Evolutionary conservation across 306 rosid genomes (phyloP).

Genomic region (Vigna nakashimae): DNA sequence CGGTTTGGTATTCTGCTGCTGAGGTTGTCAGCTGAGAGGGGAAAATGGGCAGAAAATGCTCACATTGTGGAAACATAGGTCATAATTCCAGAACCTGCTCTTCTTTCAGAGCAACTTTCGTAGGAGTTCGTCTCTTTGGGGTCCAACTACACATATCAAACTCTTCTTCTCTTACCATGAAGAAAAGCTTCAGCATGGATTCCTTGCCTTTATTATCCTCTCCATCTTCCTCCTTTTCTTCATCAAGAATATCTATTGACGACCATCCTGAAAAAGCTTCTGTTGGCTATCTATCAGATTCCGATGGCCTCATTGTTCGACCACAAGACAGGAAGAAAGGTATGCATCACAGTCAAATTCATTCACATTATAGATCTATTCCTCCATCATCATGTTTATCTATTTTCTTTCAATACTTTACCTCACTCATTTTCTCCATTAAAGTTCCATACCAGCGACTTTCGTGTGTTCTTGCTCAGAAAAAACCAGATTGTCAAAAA

Average conservation of each 20-base stretch:
- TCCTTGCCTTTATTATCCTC: slow-evolving; percentile 63
- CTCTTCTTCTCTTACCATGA: slow-evolving; percentile 45
- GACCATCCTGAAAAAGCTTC: slow-evolving; percentile 39
- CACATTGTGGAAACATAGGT: slow-evolving; percentile 94
- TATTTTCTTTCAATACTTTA: neutral
- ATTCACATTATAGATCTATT: neutral
- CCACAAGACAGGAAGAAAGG: slow-evolving; percentile 86
- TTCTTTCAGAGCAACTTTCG: slow-evolving; percentile 49
- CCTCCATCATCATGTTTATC: neutral
- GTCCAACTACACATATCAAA: slow-evolving; percentile 59
- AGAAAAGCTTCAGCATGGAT: slow-evolving; percentile 85
- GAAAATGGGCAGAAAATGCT: slow-evolving; percentile 92
- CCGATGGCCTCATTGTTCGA: slow-evolving; percentile 64
- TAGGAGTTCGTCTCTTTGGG: slow-evolving; percentile 79
- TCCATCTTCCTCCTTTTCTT: slow-evolving; percentile 53
- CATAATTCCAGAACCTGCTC: slow-evolving; percentile 96
- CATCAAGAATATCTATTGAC: slow-evolving; percentile 54
- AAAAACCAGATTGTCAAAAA: neutral
- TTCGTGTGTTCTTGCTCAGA: neutral
- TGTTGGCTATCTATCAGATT: slow-evolving; percentile 65
- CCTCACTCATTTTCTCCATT: neutral
- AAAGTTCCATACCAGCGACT: neutral
- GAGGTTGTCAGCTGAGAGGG: slow-evolving; percentile 19
- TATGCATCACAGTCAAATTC: neutral
- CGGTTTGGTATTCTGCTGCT: slow-evolving; percentile 21